phyloP scores from a whole-genome alignment of 306 rosid species.

The Trifolium pratense region DNA sequence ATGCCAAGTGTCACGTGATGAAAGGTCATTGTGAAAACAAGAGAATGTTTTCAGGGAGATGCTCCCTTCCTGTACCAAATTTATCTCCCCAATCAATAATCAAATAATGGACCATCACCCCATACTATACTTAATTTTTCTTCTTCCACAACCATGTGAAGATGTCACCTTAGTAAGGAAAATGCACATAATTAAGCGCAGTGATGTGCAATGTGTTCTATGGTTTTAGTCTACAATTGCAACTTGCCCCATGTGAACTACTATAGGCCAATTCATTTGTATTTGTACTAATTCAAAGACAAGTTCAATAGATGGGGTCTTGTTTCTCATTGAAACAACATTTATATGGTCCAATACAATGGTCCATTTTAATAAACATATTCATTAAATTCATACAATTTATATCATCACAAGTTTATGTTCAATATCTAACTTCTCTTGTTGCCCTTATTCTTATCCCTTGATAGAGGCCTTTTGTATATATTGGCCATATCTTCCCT shows the following conservation, averaged over 20 bases:
- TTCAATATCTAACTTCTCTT: conserved; percentile 25
- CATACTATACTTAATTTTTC: conserved; percentile 38
- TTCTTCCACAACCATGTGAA: conserved; percentile 58
- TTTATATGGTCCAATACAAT: conserved; percentile 41
- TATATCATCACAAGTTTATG: conserved; percentile 21
- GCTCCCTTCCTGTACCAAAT: conserved; percentile 23
- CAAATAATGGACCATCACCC: conserved; percentile 30
- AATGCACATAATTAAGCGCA: conserved; percentile 38
- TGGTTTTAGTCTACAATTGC: conserved; percentile 50
- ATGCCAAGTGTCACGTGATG: conserved; percentile 38
- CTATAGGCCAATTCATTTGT: conserved; percentile 3
- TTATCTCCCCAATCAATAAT: conserved; percentile 36
- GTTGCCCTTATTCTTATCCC: conserved; percentile 32
- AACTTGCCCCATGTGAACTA: conserved; percentile 58
- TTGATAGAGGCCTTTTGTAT: background rate
- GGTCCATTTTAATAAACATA: conserved; percentile 16
- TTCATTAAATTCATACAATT: conserved; percentile 34
- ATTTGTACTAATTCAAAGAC: conserved; percentile 38
- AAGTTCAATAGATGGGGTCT: conserved; percentile 45
- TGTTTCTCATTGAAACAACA: conserved; percentile 51
- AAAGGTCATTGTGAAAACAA: background rate
- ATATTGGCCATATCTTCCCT: conserved; percentile 3
- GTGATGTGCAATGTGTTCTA: conserved; percentile 46
- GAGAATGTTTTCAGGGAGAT: conserved; percentile 56
- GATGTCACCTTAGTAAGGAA: conserved; percentile 54